Conservation (phyloP, 257 asterid species). For the Solanum sitiens region DNA sequence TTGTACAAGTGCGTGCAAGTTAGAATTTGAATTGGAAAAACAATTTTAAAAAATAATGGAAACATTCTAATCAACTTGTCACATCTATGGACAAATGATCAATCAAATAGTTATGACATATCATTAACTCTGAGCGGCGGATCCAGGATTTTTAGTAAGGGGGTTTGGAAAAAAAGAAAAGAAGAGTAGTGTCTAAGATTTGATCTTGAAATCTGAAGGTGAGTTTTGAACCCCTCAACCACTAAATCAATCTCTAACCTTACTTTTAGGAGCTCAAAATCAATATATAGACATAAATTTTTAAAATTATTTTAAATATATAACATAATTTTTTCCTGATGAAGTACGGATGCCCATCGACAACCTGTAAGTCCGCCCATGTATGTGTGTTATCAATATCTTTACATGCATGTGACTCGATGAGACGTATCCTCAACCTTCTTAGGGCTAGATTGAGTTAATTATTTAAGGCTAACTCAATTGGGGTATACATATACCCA, state of each 20-base stretch:
- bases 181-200: no score
- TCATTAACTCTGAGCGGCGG: no score
- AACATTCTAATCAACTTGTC: background rate
- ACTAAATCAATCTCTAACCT: no score
- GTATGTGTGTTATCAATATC: background rate
- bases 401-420: background rate
- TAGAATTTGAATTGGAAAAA: background rate
- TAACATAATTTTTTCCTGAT: no score
- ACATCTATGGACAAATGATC: background rate
- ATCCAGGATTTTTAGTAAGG: no score
- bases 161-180: no score
- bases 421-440: background rate
- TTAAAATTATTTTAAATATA: no score
- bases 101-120: background rate
- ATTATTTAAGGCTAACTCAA: background rate
- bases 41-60: background rate
- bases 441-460: background rate
- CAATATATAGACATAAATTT: no score
- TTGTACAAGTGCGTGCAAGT: background rate
- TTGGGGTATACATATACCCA: background rate
- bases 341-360: no score
- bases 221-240: no score
- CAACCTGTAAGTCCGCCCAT: accelerated
- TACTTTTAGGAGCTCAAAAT: no score
- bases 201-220: no score